Conservation (phyloP, 78 protist genomes). For the Chrysochromulina tobinii region DNA sequence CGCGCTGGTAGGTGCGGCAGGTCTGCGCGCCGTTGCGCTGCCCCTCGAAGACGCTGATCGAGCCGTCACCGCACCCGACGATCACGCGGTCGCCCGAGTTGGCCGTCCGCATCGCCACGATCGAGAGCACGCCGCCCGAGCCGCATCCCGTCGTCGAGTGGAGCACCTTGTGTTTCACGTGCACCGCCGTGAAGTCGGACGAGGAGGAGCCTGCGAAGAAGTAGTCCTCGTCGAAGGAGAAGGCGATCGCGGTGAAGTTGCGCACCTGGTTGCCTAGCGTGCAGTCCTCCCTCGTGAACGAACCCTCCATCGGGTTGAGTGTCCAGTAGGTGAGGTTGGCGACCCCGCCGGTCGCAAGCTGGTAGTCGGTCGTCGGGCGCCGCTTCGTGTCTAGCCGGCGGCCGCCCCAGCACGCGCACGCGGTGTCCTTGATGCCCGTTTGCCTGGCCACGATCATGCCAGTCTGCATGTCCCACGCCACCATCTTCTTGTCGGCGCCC, state of each 20-base stretch:
- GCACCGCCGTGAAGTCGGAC: neutral
- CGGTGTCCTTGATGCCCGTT: too few species aligned
- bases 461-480: constrained; percentile 25
- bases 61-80: constrained; percentile 31
- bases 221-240: constrained; percentile 12
- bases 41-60: neutral
- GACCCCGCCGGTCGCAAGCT: constrained; percentile 20
- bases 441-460: neutral
- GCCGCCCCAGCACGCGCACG: constrained; percentile 24
- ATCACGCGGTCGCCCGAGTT: neutral
- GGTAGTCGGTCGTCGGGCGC: neutral
- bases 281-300: neutral
- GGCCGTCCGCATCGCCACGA: neutral
- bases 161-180: neutral
- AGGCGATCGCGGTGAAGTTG: constrained; percentile 15
- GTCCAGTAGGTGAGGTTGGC: neutral
- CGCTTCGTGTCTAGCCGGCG: constrained; percentile 21
- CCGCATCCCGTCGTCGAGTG: neutral
- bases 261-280: neutral
- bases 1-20: too few species aligned
- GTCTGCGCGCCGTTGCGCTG: too few species aligned
- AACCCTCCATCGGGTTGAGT: constrained; percentile 32
- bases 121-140: neutral
- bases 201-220: constrained; percentile 24
- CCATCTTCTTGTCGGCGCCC: constrained; percentile 26